Conservation (phyloP, 129 eudicot species). For the Artemisia argyi region DNA sequence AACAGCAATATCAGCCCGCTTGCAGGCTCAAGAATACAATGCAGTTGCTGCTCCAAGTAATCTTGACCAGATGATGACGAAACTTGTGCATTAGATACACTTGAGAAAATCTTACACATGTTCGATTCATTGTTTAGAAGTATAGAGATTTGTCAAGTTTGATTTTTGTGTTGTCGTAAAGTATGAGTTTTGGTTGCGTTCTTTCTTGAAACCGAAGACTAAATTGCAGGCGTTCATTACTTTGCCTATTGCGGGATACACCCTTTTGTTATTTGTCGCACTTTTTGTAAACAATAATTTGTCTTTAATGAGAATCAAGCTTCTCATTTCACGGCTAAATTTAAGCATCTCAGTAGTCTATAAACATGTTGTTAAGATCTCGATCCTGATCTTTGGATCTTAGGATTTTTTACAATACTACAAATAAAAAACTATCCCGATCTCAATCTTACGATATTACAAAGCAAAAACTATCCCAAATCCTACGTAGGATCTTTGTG, state of each 20-base stretch:
- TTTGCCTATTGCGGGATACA: background rate
- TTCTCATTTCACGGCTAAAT: too few species aligned
- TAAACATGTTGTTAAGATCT: too few species aligned
- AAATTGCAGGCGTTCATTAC: background rate
- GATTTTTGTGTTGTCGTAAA: background rate
- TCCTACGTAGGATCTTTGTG: too few species aligned
- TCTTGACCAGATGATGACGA: slow-evolving; percentile 16
- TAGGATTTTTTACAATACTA: too few species aligned
- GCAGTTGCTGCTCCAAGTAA: background rate
- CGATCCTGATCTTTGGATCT: too few species aligned
- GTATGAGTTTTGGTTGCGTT: background rate
- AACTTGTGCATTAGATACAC: background rate
- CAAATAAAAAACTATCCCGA: too few species aligned
- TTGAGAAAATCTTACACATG: background rate
- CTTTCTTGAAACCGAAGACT: background rate
- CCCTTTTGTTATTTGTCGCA: too few species aligned
- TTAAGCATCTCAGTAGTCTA: too few species aligned
- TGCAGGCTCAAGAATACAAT: slow-evolving; percentile 2
- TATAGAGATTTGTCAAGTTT: background rate
- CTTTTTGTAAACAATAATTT: too few species aligned
- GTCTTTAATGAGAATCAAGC: too few species aligned
- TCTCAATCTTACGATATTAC: too few species aligned
- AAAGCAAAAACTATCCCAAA: too few species aligned
- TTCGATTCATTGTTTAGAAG: background rate
- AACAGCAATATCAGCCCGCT: background rate